Conservation (phyloP, 805 yeast species). For the Candida silvicultrix region DNA sequence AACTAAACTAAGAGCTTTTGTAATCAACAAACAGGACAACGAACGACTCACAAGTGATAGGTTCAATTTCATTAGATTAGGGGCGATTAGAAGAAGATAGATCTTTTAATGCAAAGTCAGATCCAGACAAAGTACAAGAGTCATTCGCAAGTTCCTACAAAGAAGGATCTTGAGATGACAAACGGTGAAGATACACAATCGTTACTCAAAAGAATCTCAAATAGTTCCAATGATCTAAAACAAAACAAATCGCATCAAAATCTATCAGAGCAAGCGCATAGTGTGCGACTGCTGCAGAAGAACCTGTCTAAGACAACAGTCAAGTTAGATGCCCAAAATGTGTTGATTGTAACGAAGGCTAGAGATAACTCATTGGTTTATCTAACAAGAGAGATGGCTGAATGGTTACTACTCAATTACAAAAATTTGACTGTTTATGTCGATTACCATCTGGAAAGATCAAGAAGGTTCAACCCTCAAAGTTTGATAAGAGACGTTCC, state of each 20-base stretch:
- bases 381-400: slow-evolving; percentile 72
- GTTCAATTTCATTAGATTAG: no score
- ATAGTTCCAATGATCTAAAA: slow-evolving; percentile 36
- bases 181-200: not conserved
- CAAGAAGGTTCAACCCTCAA: slow-evolving; percentile 55
- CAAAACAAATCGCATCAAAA: slow-evolving; percentile 66
- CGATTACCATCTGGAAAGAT: slow-evolving; percentile 57
- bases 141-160: not conserved
- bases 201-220: slow-evolving; percentile 11
- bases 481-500: slow-evolving; percentile 45
- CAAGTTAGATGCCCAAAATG: slow-evolving; percentile 59
- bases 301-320: slow-evolving; percentile 67
- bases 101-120: not conserved
- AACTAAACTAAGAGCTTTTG: not conserved
- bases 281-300: slow-evolving; percentile 69
- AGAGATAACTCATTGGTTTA: slow-evolving; percentile 73
- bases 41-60: no score
- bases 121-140: not conserved
- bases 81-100: no score
- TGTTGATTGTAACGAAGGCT: slow-evolving; percentile 85
- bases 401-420: slow-evolving; percentile 53
- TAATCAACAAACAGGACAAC: not conserved
- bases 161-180: not conserved
- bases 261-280: slow-evolving; percentile 75
- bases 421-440: slow-evolving; percentile 54